Evolutionary conservation across 1,139 yeast species (phyloP), one percentile per base, ranked within the genome.

Genomic region (Magnusiomyces tetraspermus): DNA sequence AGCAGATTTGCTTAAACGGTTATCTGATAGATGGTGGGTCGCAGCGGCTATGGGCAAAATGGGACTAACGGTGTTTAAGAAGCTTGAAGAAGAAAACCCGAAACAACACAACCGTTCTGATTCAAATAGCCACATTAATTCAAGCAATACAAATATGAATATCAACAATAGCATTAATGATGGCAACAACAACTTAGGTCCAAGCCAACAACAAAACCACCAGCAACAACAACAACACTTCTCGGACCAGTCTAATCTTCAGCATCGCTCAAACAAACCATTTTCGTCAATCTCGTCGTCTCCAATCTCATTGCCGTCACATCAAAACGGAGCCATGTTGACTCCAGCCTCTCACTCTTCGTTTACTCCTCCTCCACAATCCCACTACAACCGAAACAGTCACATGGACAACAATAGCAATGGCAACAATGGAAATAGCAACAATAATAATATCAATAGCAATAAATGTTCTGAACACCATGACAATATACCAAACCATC

Each of bases 21-120:
- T 67, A 62, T 63, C 68, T 1, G 62, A 58, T 42, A 59, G 63
- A 38, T 67, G 71, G 71, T 67, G 71, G 71, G 68, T 68, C 2
- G 69, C 70, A 1, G 69, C 67, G 26, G 71, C 70, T 28, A 67
- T 67, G 71, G 66, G 69, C 17, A 60, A 64, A 38, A 67, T 67
- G 70, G 71, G 71, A 11, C 57, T 64, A 53, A 63, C 61, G 15
- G 67, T 66, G 30, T 67, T 67, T 54, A 58, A 59, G 37, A 58
- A 59, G 48, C 53, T 67, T 24, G 65, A 60, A 31, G 59, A 57
- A 23, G 61, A 60, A 37, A 11, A 41, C 38, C 17, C 10, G n/a
- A 33, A 15, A 33, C 17, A 3, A 13, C 17, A 21, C 30, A 41
- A 41, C 30, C 30, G 45, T 3, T 3, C 8, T 4, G 28, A 6